These are phyloP conservation scores for Solanum neorickii DNA, from an alignment of 257 asterid genomes.

Conservation along the genomic window DNA sequence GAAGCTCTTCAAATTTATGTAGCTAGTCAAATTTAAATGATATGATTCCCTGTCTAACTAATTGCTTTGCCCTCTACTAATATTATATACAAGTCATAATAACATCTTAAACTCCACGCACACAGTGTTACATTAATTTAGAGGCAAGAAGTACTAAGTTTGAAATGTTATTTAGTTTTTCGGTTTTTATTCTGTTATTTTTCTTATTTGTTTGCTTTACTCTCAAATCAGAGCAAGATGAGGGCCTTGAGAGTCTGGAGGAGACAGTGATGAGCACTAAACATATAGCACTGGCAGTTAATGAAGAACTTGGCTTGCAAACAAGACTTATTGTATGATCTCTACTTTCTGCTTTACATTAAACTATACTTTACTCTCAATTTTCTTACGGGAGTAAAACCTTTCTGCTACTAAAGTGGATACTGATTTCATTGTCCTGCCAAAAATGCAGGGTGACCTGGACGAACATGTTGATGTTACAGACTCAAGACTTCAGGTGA, in stretches of 20 bases:
- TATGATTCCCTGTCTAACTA: background rate
- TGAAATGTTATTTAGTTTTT: background rate
- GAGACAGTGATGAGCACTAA: conserved; percentile 86
- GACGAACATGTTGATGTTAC: conserved; percentile 81
- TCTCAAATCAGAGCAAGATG: conserved; percentile 72
- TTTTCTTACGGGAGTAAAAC: background rate
- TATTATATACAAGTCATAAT: background rate
- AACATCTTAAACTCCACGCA: background rate
- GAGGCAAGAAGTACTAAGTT: background rate
- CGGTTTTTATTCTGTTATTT: background rate
- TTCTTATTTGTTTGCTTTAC: background rate
- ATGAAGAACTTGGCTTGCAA: conserved; percentile 86
- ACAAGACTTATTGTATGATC: conserved; percentile 75
- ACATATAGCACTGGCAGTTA: conserved; percentile 91
- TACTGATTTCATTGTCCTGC: background rate
- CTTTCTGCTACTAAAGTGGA: background rate
- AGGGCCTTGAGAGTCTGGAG: conserved; percentile 81
- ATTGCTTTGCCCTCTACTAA: background rate
- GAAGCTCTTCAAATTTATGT: background rate
- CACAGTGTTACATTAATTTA: background rate
- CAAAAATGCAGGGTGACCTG: conserved; percentile 47
- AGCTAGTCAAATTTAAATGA: background rate
- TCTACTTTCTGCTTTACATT: conserved; percentile 2
- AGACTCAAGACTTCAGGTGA: conserved; percentile 66
- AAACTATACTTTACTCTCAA: background rate